Evolutionary conservation across 768 basidiomycete genomes (phyloP), one percentile per base, ranked within the genome.

Genomic region (Hygrophoropsis aurantiaca): DNA sequence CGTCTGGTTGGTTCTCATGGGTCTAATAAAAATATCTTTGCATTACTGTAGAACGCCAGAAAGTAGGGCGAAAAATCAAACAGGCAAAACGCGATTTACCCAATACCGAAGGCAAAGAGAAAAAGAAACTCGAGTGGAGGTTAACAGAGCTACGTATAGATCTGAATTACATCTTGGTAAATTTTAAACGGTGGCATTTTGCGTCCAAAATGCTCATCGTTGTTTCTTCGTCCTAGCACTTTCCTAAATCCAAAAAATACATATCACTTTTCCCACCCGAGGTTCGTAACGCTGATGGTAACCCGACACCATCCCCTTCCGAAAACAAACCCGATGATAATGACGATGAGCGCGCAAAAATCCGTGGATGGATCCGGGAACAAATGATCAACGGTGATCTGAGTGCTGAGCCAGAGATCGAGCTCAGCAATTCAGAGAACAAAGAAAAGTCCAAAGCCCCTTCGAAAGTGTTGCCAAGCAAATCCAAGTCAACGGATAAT

Each of bases 221-320:
- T 55, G 18, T 58, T 24, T 20, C 26, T n/a, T 8, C n/a, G 11
- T 44, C 20, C 13, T 50, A 92, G 90, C 81, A 91, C 63, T 93
- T 87, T 63, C 90, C 90, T 5, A 92, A 88, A 65, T 72, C 78
- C 10, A 80, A 84, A 59, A 94, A 91, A 71, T 97, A 97, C 62
- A 81, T 97, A 24, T 90, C 93, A 2, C 75, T 97, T 21, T 94
- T 93, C 63, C 91, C 94, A 5, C 80, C 86, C 0, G 82, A 83
- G 58, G 66, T 73, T 7, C 74, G 57, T 13, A 21, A 43, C 20
- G 21, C 54, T n/a, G 49, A 56, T 24, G 48, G 45, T 32, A 21
- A 38, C 16, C 16, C 36, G 9, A 30, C 7, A 1, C 20, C 35
- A 24, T 39, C 46, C 21, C 46, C 52, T 0, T 10, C 43, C 13